Evolutionary conservation across 2,329 filamentous ascomycete genomes (phyloP), one percentile per base, ranked within the genome.

Genomic region (Mycocentrospora acerina): DNA sequence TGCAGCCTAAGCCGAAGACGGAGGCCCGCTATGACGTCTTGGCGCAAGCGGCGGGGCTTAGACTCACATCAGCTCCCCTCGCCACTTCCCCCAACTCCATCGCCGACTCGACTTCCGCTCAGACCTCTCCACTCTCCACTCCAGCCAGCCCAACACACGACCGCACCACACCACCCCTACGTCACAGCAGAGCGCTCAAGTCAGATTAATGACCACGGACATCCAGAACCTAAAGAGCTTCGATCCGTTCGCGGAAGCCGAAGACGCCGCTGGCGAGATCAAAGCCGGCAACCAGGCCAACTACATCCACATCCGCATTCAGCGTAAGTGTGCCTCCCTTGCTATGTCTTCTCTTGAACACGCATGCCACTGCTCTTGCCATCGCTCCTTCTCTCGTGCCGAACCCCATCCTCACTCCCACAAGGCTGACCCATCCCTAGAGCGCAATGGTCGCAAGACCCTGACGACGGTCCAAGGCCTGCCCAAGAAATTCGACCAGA

Each of bases 391-490:
- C 16, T 25, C 22, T 19, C 37, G 12, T 32, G 13, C 14, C 25
- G 31, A 29, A 32, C 22, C 9, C 26, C 25, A 13, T 18, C 4
- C 31, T 24, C 19, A 32, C 37, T 28, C 14, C 14, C 42, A 32
- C 48, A 46, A 45, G 41, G 55, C 76, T 80, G 59, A 81, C 70
- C 51, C 32, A 36, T 41, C 49, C 40, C 24, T 40, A 97, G 91
- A 98, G 79, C 93, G 93, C 78, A 98, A 97, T 96, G 93, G 93
- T 85, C 91, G 93, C 75, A 98, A 98, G 83, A 97, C 93, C 80
- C 82, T 98, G 86, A 98, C 93, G 63, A 98, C 93, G 65, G 90
- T 97, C 69, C 91, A 97, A 83, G 93, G 93, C 75, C 85, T 98
- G 64, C 91, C 91, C 56, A 93, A 91, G 80, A 96, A 97, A 72